Evolutionary conservation across 1,284 basidiomycete genomes (phyloP).

Genomic region (Ustilago lituana): DNA sequence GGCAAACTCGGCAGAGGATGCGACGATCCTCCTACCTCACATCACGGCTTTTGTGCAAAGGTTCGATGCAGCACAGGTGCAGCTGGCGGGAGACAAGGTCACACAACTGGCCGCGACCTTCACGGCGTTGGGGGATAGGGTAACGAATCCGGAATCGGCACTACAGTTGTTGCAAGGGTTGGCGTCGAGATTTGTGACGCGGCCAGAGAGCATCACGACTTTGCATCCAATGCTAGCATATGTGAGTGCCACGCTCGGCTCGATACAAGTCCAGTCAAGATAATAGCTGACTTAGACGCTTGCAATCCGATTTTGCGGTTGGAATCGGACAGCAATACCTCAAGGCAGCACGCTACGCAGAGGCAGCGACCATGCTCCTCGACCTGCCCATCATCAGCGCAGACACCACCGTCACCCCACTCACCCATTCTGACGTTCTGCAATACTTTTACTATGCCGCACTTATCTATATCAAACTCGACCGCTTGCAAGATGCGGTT

Average conservation of each 20-base stretch:
- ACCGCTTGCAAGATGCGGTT: slow-evolving; percentile 38
- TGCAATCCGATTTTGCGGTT: too few relatives aligned
- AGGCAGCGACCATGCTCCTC: slow-evolving; percentile 46
- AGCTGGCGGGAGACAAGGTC: slow-evolving; percentile 33
- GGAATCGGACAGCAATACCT: slow-evolving; percentile 41
- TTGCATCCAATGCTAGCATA: slow-evolving; percentile 54
- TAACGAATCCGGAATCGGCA: slow-evolving; percentile 27
- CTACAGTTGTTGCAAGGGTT: slow-evolving; percentile 25
- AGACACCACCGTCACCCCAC: slow-evolving; percentile 28
- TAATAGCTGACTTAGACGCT: too few relatives aligned
- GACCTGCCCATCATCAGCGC: slow-evolving; percentile 42
- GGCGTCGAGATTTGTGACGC: slow-evolving; percentile 24
- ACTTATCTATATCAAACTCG: slow-evolving; percentile 46
- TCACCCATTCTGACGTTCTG: slow-evolving; percentile 48
- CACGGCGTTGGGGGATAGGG: slow-evolving; percentile 12
- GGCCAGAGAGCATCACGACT: slow-evolving; percentile 34
- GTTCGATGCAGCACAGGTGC: slow-evolving; percentile 20
- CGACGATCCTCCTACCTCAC: slow-evolving; percentile 19
- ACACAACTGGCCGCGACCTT: slow-evolving; percentile 26
- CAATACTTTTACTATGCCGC: slow-evolving; percentile 61
- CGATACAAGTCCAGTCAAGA: too few relatives aligned
- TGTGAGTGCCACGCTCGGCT: too few relatives aligned
- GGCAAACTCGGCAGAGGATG: slow-evolving; percentile 8
- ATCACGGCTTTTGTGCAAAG: slow-evolving; percentile 27
- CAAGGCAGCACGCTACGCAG: slow-evolving; percentile 39